Percentiles rank a stretch among this genome's conserved stretches.
These are phyloP conservation scores for Anthostomella pinea DNA, from an alignment of 2,329 filamentous ascomycete genomes.

Conservation along the genomic window DNA sequence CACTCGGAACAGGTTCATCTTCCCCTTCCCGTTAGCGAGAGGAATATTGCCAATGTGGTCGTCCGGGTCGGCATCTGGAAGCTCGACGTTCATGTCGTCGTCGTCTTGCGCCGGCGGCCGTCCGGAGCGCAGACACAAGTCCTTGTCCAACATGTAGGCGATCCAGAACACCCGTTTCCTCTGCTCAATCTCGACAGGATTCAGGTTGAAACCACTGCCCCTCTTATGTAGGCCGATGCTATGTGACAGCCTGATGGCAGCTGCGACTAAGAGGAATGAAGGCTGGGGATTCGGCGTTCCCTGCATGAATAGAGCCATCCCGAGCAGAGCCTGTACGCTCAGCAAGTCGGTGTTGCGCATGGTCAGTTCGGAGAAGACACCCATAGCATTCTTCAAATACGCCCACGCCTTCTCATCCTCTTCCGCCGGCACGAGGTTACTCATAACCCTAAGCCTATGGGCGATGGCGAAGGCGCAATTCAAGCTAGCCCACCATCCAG, in stretches of 20 bases:
- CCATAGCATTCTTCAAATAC: constrained; percentile 95
- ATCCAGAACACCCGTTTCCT: constrained; percentile 66
- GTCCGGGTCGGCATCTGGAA: constrained; percentile 84
- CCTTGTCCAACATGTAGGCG: constrained; percentile 63
- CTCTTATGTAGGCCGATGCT: constrained; percentile 95
- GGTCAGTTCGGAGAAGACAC: constrained; percentile 85
- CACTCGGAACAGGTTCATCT: constrained; percentile 90
- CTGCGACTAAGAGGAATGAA: constrained; percentile 84
- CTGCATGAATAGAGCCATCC: constrained; percentile 92
- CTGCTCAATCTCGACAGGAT: constrained; percentile 91
- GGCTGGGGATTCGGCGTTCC: constrained; percentile 96
- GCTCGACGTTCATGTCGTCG: constrained; percentile 87
- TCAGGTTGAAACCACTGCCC: constrained; percentile 88
- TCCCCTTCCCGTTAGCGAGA: constrained; percentile 80
- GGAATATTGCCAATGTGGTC: constrained; percentile 96
- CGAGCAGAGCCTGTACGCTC: constrained; percentile 89
- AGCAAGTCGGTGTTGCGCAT: constrained; percentile 95
- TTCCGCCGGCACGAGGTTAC: constrained; percentile 82
- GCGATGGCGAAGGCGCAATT: constrained; percentile 94
- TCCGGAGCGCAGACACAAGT: constrained; percentile 57
- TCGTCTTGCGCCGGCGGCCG: constrained; percentile 61
- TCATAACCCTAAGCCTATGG: constrained; percentile 90
- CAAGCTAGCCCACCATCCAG: constrained; percentile 97
- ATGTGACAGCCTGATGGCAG: constrained; percentile 85
- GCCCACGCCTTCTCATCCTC: constrained; percentile 95